Base-by-base conservation (phyloP, 768 basidiomycete genomes). In the Rhodocollybia butyracea region DNA sequence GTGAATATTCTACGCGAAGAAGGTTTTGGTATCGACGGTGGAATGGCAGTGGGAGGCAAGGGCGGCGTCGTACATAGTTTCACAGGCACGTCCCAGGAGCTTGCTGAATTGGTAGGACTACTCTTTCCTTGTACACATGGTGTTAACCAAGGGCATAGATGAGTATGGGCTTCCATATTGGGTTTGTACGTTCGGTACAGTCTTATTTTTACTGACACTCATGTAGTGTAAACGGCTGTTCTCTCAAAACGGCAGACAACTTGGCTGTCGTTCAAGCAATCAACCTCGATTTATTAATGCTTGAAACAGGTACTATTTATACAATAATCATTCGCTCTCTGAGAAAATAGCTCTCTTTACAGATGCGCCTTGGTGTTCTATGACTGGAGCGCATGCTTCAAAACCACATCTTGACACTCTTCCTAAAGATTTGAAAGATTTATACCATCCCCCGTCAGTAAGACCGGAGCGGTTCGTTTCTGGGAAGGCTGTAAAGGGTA, bases 31-130 rank as follows among this genome's bases (percentile, higher is more conserved):
- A 69, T 75, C 36, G 68, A 81, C 60, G 80, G 85, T 27, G 86
- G 86, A 3, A 68, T 65, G 57, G 68, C 65, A 27, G 71, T 81
- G 55, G 89, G 85, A 38, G 83, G 75, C 17, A 75, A 73, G 21
- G 85, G 89, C 3, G 91, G 90, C 1, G 91, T 93, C 21, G 88
- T 91, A 3, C 91, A 92, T 64, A 89, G 87, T 58, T 91, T 91
- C 68, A 91, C 90, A 0, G 91, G 91, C 3, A 78, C 77, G 0
- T 63, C 63, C 3, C 78, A 76, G 34, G 89, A 94, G 64, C 81
- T 79, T 13, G 61, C 66, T 7, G 89, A 92, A 63, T 69, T 89
- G 43, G 88, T 89, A 56, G 63, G 83, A 39, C 5, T 30, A 26
- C 36, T 30, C 15, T 19, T 36, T 10, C 11, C 21, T 6, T 48